Evolutionary conservation across 345 rosid genomes (phyloP), one percentile per base, ranked within the genome.

Genomic region (Pistacia integerrima): DNA sequence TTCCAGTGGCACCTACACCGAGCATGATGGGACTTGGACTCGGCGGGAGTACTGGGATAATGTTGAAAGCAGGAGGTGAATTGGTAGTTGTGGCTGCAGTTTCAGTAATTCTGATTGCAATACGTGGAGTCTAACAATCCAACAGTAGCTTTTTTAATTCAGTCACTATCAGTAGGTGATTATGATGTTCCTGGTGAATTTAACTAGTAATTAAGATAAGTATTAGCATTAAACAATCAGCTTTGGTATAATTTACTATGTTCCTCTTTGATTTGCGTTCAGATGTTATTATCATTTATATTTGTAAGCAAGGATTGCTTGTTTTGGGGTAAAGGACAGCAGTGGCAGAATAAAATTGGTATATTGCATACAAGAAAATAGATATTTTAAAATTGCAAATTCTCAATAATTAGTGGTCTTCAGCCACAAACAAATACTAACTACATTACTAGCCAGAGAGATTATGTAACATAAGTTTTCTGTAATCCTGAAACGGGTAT

Each of bases 1-100:
- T 80, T 77, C 84, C 81, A 69, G 82, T 75, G 67, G 78, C 89
- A 59, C 84, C 92, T 48, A 78, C 88, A 72, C 79, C 87, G 38
- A 75, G 80, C 75, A 78, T 85, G 36, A 60, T 79, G 82, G 90
- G 86, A 44, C 64, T 84, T 44, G 86, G 88, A 14, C 70, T 79
- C 28, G 83, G 83, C 75, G n/a, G 72, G 52, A 85, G 70, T 48
- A 71, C 83, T 25, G 77, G 83, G 30, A 61, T 69, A 52, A 74
- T 51, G 76, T 74, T 80, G 84, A 78, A 81, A 74, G 68, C 81
- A 46, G 64, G 79, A 52, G 74, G 74, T 59, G 70, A 51, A 52
- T 75, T 79, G 57, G 44, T 59, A 16, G 44, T 80, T 58, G 64
- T 85, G n/a, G 66, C 49, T 62, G 64, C 88, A 57, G 52, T 76